Base-by-base conservation (phyloP, 306 rosid genomes). In the Rubus idaeus region DNA sequence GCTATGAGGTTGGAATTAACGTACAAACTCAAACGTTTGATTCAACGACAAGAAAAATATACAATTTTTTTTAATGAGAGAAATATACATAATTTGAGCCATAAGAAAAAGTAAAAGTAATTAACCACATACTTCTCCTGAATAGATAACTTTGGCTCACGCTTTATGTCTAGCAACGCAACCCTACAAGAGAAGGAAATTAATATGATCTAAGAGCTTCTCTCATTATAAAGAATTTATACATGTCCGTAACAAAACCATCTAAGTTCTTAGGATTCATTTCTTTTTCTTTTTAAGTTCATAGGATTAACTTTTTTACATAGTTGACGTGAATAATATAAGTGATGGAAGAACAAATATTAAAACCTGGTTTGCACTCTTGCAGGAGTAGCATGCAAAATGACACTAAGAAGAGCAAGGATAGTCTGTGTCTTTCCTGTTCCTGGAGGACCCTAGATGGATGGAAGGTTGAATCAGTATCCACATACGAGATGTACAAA, bases 341-440 rank as follows among this genome's bases (percentile, higher is more conserved):
- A 41, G 62, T 8, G 35, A 37, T 47, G 51, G 1, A 41, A 49
- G 65, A 30, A 55, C 67, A 76, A 16, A 21, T 55, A 57, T 86
- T 37, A 82, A 86, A 84, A 94, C 98, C 86, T 94, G 68, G 96
- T 84, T 21, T 83, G 90, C 80, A 92, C 63, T 84, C 97, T 90
- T 42, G 92, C 81, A 69, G 98, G 98, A 80, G 91, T 88, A 44
- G 98, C 93, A 88, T 94, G 98, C 82, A 94, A 87, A 86, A 94
- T 92, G 77, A 93, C 87, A 68, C 98, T 94, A 42, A 94, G 93
- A 85, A 94, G 85, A 79, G 93, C 98, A 79, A 94, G 96, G 79
- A 90, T 92, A 77, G 98, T 90, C 75, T 94, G 96, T 74, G 98
- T 94, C 85, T 94, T 94, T 78, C 97, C 98, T 69, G 98, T 94